Evolutionary conservation across 805 yeast genomes (phyloP).

Genomic region (Nakazawaea anatomiae): DNA sequence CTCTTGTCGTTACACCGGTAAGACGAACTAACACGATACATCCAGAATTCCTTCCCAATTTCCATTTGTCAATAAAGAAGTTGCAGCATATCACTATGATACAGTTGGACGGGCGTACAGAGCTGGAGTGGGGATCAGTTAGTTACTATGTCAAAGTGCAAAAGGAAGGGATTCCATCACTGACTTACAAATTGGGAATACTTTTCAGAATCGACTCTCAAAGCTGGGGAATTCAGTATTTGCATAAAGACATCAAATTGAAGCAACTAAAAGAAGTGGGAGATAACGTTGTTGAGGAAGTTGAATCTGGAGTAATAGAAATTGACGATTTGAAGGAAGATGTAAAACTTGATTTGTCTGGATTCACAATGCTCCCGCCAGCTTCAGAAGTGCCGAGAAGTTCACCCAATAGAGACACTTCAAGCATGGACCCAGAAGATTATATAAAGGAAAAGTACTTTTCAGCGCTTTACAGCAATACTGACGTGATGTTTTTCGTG

Average conservation of each 20-base stretch:
- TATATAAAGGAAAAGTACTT: conserved; percentile 6
- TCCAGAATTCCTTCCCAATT: conserved; percentile 1
- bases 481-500: conserved; percentile 10
- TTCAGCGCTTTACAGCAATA: conserved; percentile 6
- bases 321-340: not conserved
- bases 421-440: not conserved
- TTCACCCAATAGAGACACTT: not conserved
- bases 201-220: not conserved
- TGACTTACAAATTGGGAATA: conserved; percentile 3
- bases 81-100: not conserved
- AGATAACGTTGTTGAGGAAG: conserved; percentile 3
- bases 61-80: not conserved
- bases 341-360: not conserved
- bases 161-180: not conserved
- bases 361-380: conserved; percentile 9
- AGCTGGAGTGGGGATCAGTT: conserved; percentile 3
- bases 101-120: not conserved
- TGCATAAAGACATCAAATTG: conserved; percentile 6
- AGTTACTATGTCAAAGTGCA: conserved; percentile 9
- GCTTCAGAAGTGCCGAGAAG: not conserved
- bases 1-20: conserved; percentile 3
- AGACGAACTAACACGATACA: not conserved
- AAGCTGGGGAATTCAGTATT: conserved; percentile 4
- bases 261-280: not conserved
- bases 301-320: not conserved